These are phyloP conservation scores for Rhizopogon salebrosus DNA, from an alignment of 768 basidiomycete genomes.

Conservation along the genomic window DNA sequence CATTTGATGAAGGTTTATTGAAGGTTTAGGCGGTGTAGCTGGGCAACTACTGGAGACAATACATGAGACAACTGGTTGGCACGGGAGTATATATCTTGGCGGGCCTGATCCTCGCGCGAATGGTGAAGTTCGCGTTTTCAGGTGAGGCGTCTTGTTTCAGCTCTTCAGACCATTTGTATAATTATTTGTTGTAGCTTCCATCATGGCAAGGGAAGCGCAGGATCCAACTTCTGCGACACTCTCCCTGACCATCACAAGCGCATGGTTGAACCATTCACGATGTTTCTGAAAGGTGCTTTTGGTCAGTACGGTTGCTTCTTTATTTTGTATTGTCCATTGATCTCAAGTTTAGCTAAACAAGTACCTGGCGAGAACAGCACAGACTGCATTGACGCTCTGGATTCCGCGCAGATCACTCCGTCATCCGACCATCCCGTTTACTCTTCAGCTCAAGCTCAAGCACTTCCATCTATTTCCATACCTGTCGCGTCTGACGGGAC, in stretches of 20 bases:
- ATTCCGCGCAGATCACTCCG: too few species aligned
- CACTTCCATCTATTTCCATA: too few species aligned
- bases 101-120: background rate
- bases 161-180: too few species aligned
- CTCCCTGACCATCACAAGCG: background rate
- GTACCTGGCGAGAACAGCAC: too few species aligned
- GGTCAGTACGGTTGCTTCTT: too few species aligned
- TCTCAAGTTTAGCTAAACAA: too few species aligned
- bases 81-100: background rate
- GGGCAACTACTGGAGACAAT: background rate
- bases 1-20: background rate
- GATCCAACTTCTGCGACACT: background rate
- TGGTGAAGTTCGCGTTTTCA: background rate
- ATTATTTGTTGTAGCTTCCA: background rate
- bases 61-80: background rate
- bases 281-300: background rate
- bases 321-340: too few species aligned
- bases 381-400: too few species aligned
- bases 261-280: background rate
- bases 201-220: background rate
- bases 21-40: background rate
- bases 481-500: too few species aligned
- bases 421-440: too few species aligned
- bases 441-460: too few species aligned
- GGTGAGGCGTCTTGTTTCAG: background rate